Base-by-base conservation (phyloP, 371 early-diverging fungal genomes). In the Apophysomyces variabilis region DNA sequence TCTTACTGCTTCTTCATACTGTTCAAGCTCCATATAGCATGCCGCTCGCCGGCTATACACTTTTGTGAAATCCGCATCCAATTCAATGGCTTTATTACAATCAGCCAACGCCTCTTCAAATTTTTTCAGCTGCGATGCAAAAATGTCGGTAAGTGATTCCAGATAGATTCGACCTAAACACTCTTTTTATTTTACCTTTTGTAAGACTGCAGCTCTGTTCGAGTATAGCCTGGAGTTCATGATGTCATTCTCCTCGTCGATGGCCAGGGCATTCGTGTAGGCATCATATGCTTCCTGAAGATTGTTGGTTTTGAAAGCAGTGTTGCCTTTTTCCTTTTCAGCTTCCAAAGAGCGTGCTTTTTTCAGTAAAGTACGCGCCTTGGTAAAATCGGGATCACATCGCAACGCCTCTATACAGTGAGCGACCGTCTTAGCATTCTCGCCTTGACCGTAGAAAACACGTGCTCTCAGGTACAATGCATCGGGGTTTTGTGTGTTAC, bases 11-110 rank as follows among this genome's bases (percentile, higher is more conserved):
- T 94, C 93, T 65, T 92, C 92, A 64, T 88, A 93, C 62, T 85
- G 76, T 63, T 93, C 91, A 13, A 86, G 72, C 77, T 93, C 94
- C 75, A 86, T 84, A 62, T 86, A 84, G 58, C 89, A 84, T 62
- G 91, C 92, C 0, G 95, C 95, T 66, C 94, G 87, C 60, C 94
- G 85, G 59, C 91, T 89, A 64, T 89, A 87, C 38, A 92, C 86
- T 78, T 94, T 95, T 65, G 79, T 73, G 62, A 84, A 87, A 16
- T 79, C 77, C 14, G 82, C 66, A 60, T 90, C 88, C 14, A 92
- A 76, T 59, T 89, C 87, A 66, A 93, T 65, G 13, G 93, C 89
- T 58, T 83, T 79, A 62, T 87, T 83, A 67, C 91, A 90, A 66
- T 95, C 95, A 37, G 71, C 62, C 37, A 92, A 74, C 13, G 90